phyloP scores from a whole-genome alignment of 306 rosid genomes.

The Spatholobus suberectus region DNA sequence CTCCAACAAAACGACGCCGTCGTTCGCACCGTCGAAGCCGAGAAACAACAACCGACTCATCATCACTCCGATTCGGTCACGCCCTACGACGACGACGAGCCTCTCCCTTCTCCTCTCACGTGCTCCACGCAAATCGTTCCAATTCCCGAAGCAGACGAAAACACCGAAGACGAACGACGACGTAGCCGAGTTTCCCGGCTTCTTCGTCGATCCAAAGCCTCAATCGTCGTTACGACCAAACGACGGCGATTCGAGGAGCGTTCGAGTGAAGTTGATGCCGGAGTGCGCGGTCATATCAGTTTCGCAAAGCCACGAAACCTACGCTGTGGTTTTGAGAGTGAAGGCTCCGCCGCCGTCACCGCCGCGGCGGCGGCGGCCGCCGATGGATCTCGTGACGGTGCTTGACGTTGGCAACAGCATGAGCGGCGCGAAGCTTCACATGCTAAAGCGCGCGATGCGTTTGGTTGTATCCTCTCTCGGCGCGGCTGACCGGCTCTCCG shows the following conservation, averaged over 20 bases:
- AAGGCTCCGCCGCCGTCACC: constrained; percentile 57
- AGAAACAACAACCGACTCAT: not conserved
- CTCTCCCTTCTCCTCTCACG: constrained; percentile 49
- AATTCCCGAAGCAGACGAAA: constrained; percentile 65
- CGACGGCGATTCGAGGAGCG: constrained; percentile 42
- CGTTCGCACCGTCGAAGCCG: not conserved
- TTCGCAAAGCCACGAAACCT: constrained; percentile 48
- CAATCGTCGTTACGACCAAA: constrained; percentile 20
- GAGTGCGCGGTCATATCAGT: constrained; percentile 63
- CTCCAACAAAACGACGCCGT: constrained; percentile 1
- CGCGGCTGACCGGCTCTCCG: constrained; percentile 62
- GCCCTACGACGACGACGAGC: constrained; percentile 68
- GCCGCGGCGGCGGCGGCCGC: constrained; percentile 23
- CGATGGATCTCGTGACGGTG: constrained; percentile 69
- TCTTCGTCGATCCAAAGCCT: constrained; percentile 53
- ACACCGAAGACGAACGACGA: constrained; percentile 38
- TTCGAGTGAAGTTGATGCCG: constrained; percentile 57
- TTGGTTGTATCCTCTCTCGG: constrained; percentile 63
- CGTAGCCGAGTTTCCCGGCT: constrained; percentile 61
- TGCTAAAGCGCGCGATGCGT: constrained; percentile 77
- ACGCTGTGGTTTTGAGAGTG: constrained; percentile 60
- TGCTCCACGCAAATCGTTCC: constrained; percentile 42
- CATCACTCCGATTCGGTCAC: constrained; percentile 31
- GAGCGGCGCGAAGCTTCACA: constrained; percentile 59
- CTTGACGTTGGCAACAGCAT: constrained; percentile 63